These are phyloP conservation scores for Amyloporia xantha DNA, from an alignment of 768 basidiomycete species.

Conservation along the genomic window DNA sequence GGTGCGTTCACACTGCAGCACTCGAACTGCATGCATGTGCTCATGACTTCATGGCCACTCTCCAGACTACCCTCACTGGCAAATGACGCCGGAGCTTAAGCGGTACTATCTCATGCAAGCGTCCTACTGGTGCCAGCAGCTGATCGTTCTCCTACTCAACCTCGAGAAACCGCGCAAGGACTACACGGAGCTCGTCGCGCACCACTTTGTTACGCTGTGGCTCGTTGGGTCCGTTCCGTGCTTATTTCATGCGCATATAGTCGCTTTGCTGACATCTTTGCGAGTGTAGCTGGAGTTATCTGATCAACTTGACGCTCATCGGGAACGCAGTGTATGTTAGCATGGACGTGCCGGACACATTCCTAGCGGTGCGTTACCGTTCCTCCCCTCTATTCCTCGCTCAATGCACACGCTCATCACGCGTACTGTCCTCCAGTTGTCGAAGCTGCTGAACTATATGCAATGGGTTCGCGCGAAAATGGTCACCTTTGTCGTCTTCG, in stretches of 20 bases:
- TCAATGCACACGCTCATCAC: no score
- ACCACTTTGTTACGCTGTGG: slow-evolving; percentile 95
- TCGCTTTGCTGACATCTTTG: not conserved
- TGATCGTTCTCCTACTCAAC: slow-evolving; percentile 73
- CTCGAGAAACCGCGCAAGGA: slow-evolving; percentile 96
- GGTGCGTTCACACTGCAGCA: slow-evolving; percentile 31
- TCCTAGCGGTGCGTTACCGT: slow-evolving; percentile 61
- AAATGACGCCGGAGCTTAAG: slow-evolving; percentile 81
- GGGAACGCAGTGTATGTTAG: slow-evolving; percentile 91
- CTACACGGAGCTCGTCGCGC: slow-evolving; percentile 76
- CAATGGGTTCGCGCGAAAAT: slow-evolving; percentile 58
- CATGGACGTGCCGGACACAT: slow-evolving; percentile 93
- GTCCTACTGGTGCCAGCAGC: slow-evolving; percentile 93
- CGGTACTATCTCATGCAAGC: slow-evolving; percentile 90
- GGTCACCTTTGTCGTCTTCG: slow-evolving; percentile 56
- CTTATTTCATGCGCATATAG: not conserved
- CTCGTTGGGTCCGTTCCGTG: slow-evolving; percentile 64
- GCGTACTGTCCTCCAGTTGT: slow-evolving; percentile 48
- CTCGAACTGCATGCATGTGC: not conserved
- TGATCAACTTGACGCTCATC: slow-evolving; percentile 74
- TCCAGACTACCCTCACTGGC: slow-evolving; percentile 85
- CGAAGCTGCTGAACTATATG: slow-evolving; percentile 87
- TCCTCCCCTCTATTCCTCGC: slow-evolving; percentile 19
- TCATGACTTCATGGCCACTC: no score
- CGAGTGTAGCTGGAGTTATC: slow-evolving; percentile 68